Percentiles rank a stretch among this genome's conserved stretches.
Evolutionary conservation across 306 rosid genomes (phyloP).

Genomic region (Begonia peltatifolia): DNA sequence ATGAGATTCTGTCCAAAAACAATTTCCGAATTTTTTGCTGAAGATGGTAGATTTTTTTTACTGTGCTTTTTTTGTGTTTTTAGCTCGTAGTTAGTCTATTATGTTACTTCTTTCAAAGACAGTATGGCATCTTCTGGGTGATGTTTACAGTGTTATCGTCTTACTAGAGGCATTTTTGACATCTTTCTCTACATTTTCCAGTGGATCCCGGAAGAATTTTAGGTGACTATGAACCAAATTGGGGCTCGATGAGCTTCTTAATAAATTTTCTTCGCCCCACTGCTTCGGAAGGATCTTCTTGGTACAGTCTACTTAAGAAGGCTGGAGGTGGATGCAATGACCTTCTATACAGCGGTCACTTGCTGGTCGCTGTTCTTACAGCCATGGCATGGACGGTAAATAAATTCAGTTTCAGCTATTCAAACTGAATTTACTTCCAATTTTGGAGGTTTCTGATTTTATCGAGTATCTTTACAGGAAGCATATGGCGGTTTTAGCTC

Average conservation of each 20-base stretch:
- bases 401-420: conserved; percentile 7
- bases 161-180: neutral
- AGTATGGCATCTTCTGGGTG: too few species aligned
- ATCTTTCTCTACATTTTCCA: conserved; percentile 21
- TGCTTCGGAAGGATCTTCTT: conserved; percentile 50
- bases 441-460: conserved; percentile 1
- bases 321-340: conserved; percentile 99
- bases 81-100: too few species aligned
- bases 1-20: neutral
- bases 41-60: too few species aligned
- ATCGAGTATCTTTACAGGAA: conserved; percentile 41
- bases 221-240: conserved; percentile 45
- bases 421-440: neutral
- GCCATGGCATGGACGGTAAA: conserved; percentile 99
- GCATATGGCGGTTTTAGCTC: conserved; percentile 92
- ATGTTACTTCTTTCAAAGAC: neutral
- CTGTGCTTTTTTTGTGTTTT: too few species aligned
- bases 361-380: conserved; percentile 88
- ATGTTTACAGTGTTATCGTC: neutral
- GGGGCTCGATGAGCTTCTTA: conserved; percentile 81
- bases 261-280: conserved; percentile 71
- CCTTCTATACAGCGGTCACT: conserved; percentile 90
- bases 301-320: conserved; percentile 66
- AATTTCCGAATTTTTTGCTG: neutral
- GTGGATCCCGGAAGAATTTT: conserved; percentile 43